These are phyloP conservation scores for Pseudohalonectria lignicola DNA, from an alignment of 2,329 filamentous ascomycete species.

Conservation along the genomic window DNA sequence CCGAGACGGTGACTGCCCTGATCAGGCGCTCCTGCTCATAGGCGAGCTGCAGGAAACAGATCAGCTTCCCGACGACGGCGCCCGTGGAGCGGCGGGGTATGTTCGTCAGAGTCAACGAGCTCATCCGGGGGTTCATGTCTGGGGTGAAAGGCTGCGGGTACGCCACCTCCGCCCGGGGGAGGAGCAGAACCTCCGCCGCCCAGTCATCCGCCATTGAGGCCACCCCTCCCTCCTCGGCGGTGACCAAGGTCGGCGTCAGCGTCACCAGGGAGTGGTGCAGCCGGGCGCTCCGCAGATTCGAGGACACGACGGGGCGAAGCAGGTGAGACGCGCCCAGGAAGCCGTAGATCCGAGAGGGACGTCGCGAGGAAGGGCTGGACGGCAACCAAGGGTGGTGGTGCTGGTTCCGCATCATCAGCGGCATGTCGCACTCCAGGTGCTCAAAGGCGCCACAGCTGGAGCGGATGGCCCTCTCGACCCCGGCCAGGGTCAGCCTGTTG, in stretches of 20 bases:
- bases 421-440: constrained; percentile 38
- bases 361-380: too few relatives aligned
- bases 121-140: constrained; percentile 44
- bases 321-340: constrained; percentile 32
- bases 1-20: constrained; percentile 5
- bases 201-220: constrained; percentile 22
- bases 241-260: constrained; percentile 33
- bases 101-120: constrained; percentile 38
- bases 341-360: constrained; percentile 22
- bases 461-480: constrained; percentile 30
- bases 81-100: constrained; percentile 44
- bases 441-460: constrained; percentile 34
- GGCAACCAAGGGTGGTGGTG: too few relatives aligned
- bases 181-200: constrained; percentile 33
- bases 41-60: constrained; percentile 32
- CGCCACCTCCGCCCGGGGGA: constrained; percentile 28
- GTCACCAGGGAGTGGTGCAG: constrained; percentile 53
- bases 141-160: constrained; percentile 39
- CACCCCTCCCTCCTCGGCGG: constrained; percentile 6
- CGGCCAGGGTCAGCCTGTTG: constrained; percentile 33
- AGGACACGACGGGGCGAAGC: constrained; percentile 40
- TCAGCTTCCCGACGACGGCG: constrained; percentile 33
- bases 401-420: constrained; percentile 18
- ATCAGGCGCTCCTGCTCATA: constrained; percentile 38
- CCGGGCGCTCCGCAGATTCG: constrained; percentile 39